A percentile compares a stretch with the other conserved stretches of the same genome.
Evolutionary conservation across 306 rosid species (phyloP).

Genomic region (Bauhinia variegata): DNA sequence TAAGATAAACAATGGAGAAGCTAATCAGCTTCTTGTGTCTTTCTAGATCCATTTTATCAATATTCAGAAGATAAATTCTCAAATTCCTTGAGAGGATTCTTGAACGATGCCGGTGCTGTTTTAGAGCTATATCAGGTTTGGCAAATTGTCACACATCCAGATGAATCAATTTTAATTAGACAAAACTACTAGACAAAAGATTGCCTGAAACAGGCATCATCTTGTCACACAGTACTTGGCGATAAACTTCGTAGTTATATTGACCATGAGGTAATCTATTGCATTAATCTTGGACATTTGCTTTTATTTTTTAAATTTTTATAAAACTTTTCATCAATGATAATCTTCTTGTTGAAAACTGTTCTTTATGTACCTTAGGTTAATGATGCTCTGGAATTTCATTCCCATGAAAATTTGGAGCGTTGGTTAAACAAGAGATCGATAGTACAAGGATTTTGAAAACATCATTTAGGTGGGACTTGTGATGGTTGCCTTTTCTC

Average conservation of each 20-base stretch:
- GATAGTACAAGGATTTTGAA: constrained; percentile 65
- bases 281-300: background rate
- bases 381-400: constrained; percentile 60
- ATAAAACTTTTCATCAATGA: background rate
- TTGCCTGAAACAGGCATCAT: constrained; percentile 53
- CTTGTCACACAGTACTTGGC: constrained; percentile 16
- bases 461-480: constrained; percentile 63
- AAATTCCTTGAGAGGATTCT: constrained; percentile 68
- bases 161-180: constrained; percentile 62
- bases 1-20: background rate
- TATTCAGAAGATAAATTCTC: constrained; percentile 63
- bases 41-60: constrained; percentile 67
- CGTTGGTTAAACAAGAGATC: constrained; percentile 64
- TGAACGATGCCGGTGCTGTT: constrained; percentile 64
- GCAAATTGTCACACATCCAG: constrained; percentile 57
- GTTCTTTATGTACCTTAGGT: constrained; percentile 49
- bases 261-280: constrained; percentile 60
- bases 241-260: constrained; percentile 40
- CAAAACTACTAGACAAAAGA: constrained; percentile 59
- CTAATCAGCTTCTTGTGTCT: constrained; percentile 25
- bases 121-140: constrained; percentile 78
- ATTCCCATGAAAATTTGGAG: constrained; percentile 59
- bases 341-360: constrained; percentile 22
- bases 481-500: background rate
- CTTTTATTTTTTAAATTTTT: background rate